Evolutionary conservation across 345 rosid genomes (phyloP), one percentile per base, ranked within the genome.

Genomic region (Jatropha curcas): DNA sequence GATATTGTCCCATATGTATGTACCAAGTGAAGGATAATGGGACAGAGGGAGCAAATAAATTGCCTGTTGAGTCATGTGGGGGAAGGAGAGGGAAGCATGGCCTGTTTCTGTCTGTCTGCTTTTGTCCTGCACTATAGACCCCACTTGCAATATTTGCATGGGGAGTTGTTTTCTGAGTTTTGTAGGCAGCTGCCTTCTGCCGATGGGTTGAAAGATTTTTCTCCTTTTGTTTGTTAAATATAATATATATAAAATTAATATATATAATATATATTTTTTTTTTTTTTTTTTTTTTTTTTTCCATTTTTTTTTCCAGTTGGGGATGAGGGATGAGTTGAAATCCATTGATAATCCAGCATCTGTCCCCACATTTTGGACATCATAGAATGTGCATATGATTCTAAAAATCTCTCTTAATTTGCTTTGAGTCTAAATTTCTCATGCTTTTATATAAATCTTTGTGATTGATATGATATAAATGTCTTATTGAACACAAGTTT

Each of bases 21-120:
- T n/a, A n/a, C n/a, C n/a, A n/a, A 57, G 60, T 30, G 25, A 67
- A 69, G 74, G 43, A 37, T 30, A 56, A 10, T 17, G 56, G 67
- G 76, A 55, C 28, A 46, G 50, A 31, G 65, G 74, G 41, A 43
- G 60, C 70, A 81, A 71, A 60, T 80, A 64, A 56, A 34, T 60
- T 78, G 72, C 71, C 62, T 55, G 68, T 51, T 28, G 50, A 69
- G 67, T 75, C 84, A 78, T 72, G 79, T 64, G 82, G 64, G 76
- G 60, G 63, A 66, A 39, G 59, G 22, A 41, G 59, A 70, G 37
- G 55, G 19, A 35, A 60, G 75, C 64, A 70, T 79, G 88, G 75
- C 75, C 43, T 76, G 82, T 72, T 81, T 72, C 50, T 72, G 56
- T 45, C n/a, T 82, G 83, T 75, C 85, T 71, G 77, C 82, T 76